These are phyloP conservation scores for Penicillium ucsense DNA, from an alignment of 495 filamentous ascomycete genomes.

Conservation along the genomic window DNA sequence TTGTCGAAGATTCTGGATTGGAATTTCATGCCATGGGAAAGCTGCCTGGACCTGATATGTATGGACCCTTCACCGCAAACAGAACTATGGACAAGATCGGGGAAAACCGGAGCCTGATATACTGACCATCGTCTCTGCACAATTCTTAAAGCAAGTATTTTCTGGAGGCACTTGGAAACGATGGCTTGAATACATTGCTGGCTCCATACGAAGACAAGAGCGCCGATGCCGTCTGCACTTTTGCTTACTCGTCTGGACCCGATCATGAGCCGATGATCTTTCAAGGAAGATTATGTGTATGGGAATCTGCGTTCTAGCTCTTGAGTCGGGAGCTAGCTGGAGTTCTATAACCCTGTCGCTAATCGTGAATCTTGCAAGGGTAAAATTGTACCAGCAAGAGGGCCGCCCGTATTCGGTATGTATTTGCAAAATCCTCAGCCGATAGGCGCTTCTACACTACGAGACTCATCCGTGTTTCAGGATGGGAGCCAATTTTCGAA, in stretches of 20 bases:
- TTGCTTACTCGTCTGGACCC: conserved; percentile 72
- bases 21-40: conserved; percentile 75
- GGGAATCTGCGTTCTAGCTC: neutral
- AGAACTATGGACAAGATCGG: too few species aligned
- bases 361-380: conserved; percentile 25
- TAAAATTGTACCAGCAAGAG: conserved; percentile 28
- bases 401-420: conserved; percentile 59
- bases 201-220: conserved; percentile 73
- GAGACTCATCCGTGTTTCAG: conserved; percentile 21
- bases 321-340: neutral
- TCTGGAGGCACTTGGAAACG: conserved; percentile 61
- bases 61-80: conserved; percentile 12
- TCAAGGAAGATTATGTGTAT: conserved; percentile 55
- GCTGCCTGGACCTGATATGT: conserved; percentile 88
- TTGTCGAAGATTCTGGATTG: conserved; percentile 90
- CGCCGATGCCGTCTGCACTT: conserved; percentile 83
- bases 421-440: neutral
- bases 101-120: neutral
- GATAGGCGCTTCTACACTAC: neutral
- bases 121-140: neutral
- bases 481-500: conserved; percentile 89
- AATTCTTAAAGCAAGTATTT: conserved; percentile 67
- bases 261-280: conserved; percentile 68
- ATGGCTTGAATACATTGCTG: conserved; percentile 73
- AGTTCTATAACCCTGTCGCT: conserved; percentile 7